These are phyloP conservation scores for Microsporum audouinii DNA, from an alignment of 2,329 filamentous ascomycete species.

Conservation along the genomic window DNA sequence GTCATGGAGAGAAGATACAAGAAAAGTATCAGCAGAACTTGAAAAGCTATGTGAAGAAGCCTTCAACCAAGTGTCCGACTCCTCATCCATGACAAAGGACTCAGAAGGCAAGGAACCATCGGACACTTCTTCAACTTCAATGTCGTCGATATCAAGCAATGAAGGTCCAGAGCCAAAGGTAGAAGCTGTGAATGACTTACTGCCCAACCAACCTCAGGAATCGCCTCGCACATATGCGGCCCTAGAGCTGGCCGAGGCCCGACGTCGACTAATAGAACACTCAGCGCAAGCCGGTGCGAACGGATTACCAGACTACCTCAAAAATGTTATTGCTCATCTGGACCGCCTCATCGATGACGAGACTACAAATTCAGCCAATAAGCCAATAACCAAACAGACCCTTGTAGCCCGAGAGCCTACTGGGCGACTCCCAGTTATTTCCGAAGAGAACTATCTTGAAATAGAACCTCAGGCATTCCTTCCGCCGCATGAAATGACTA, in stretches of 20 bases:
- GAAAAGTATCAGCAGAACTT: conserved; percentile 72
- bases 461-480: neutral
- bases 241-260: conserved; percentile 47
- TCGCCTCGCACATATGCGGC: conserved; percentile 43
- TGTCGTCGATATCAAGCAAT: neutral
- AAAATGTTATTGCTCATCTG: conserved; percentile 50
- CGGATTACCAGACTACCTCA: conserved; percentile 41
- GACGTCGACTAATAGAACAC: conserved; percentile 45
- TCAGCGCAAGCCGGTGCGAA: conserved; percentile 35
- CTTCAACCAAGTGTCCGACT: conserved; percentile 48
- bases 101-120: neutral
- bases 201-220: conserved; percentile 36
- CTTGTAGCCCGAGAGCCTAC: neutral
- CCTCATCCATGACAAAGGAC: neutral
- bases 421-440: conserved; percentile 12
- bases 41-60: conserved; percentile 86
- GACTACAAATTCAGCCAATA: conserved; percentile 37
- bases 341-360: conserved; percentile 45
- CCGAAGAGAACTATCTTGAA: conserved; percentile 8
- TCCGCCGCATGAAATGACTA: neutral
- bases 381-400: conserved; percentile 14
- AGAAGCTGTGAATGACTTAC: conserved; percentile 18
- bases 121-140: neutral
- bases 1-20: conserved; percentile 61
- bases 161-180: neutral